Evolutionary conservation across 2,329 filamentous ascomycete species (phyloP).

Genomic region (Nigrospora osmanthi): DNA sequence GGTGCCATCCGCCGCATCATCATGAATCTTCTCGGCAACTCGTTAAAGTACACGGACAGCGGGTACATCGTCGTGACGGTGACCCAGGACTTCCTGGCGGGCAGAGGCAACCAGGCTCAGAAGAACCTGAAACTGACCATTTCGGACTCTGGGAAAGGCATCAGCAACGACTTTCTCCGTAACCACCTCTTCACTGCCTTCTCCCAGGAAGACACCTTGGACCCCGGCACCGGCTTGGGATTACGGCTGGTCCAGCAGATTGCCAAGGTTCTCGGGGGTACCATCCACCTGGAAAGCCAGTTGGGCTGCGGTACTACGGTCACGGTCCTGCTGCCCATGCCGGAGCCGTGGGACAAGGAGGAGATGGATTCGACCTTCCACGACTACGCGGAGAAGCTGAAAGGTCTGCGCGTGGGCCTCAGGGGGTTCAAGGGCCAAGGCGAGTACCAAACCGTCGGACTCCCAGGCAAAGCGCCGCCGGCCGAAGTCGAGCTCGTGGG

Average conservation of each 20-base stretch:
- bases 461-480: neutral
- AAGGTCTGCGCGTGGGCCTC: slow-evolving; percentile 19
- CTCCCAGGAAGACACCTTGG: slow-evolving; percentile 49
- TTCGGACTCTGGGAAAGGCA: slow-evolving; percentile 54
- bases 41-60: slow-evolving; percentile 47
- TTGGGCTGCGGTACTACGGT: slow-evolving; percentile 22
- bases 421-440: slow-evolving; percentile 9
- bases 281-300: slow-evolving; percentile 10
- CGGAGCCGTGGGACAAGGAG: slow-evolving; percentile 3
- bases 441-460: neutral
- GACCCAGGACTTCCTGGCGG: slow-evolving; percentile 1
- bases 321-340: slow-evolving; percentile 22
- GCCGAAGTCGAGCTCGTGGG: slow-evolving; percentile 10
- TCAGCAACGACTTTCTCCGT: slow-evolving; percentile 49
- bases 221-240: slow-evolving; percentile 50
- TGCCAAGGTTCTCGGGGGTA: slow-evolving; percentile 4
- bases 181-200: slow-evolving; percentile 52
- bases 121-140: slow-evolving; percentile 21
- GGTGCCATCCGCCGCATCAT: slow-evolving; percentile 43
- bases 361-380: slow-evolving; percentile 18
- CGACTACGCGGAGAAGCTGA: slow-evolving; percentile 3
- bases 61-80: slow-evolving; percentile 16
- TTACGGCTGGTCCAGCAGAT: slow-evolving; percentile 46
- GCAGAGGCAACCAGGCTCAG: neutral
- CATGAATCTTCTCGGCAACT: slow-evolving; percentile 55